Evolutionary conservation across 2,329 filamentous ascomycete genomes (phyloP).

Genomic region (Trichoderma oligosporum): DNA sequence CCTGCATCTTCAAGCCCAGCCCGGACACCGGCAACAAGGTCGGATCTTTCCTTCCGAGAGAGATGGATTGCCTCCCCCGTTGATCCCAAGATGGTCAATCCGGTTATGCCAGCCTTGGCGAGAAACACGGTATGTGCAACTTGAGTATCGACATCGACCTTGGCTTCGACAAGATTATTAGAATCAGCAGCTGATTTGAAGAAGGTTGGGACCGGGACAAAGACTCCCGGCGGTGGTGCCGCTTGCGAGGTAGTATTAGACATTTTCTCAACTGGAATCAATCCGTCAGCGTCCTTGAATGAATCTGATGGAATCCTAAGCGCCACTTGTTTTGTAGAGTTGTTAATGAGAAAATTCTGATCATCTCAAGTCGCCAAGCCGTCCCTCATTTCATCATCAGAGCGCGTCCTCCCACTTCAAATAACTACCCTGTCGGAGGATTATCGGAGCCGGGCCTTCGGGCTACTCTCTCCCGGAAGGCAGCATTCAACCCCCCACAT

Average conservation of each 20-base stretch:
- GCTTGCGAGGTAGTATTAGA: background rate
- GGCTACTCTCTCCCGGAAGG: constrained; percentile 4
- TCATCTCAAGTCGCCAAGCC: background rate
- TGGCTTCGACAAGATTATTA: constrained; percentile 43
- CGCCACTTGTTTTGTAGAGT: too few relatives aligned
- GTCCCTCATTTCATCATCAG: constrained; percentile 2
- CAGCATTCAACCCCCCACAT: constrained; percentile 9
- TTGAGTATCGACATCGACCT: constrained; percentile 57
- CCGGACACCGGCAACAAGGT: constrained; percentile 53
- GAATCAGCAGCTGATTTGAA: constrained; percentile 46
- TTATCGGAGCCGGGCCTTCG: constrained; percentile 2
- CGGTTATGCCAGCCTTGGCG: constrained; percentile 55
- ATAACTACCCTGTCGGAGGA: constrained; percentile 1
- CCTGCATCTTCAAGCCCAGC: constrained; percentile 53
- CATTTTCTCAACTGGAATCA: background rate
- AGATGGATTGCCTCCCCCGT: constrained; percentile 64
- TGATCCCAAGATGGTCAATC: constrained; percentile 59
- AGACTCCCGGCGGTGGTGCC: constrained; percentile 50
- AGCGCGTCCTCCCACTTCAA: constrained; percentile 14
- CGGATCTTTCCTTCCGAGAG: constrained; percentile 52
- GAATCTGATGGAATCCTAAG: background rate
- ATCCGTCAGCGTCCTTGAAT: background rate
- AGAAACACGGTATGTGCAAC: constrained; percentile 57
- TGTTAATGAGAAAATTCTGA: background rate
- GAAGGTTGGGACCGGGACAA: constrained; percentile 62